These are phyloP conservation scores for Scheffersomyces ergatensis DNA, from an alignment of 805 yeast species.

Conservation along the genomic window DNA sequence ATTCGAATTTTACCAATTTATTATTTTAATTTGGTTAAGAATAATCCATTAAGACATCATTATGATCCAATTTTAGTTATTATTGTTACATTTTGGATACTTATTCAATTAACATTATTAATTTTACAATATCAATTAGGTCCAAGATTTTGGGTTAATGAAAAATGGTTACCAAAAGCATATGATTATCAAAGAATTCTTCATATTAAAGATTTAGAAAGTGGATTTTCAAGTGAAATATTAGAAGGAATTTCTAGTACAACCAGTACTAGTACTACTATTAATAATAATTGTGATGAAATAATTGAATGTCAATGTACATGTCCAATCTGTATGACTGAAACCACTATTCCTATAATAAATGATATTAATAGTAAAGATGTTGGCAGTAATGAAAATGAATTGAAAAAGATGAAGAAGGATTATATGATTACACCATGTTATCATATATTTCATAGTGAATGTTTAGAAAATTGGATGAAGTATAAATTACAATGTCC, in stretches of 20 bases:
- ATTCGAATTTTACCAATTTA: conserved; percentile 62
- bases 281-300: conserved; percentile 24
- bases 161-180: conserved; percentile 69
- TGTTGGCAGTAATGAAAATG: conserved; percentile 6
- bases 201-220: conserved; percentile 57
- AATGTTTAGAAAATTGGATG: conserved; percentile 94
- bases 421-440: conserved; percentile 88
- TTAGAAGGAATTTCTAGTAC: conserved; percentile 30
- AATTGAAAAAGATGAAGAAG: conserved; percentile 24
- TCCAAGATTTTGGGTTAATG: conserved; percentile 81
- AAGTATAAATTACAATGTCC: conserved; percentile 90
- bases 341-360: conserved; percentile 56
- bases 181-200: conserved; percentile 80
- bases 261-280: conserved; percentile 9
- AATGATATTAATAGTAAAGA: conserved; percentile 11
- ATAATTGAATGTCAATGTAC: conserved; percentile 50
- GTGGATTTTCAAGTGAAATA: conserved; percentile 56
- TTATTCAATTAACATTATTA: conserved; percentile 56
- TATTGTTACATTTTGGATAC: conserved; percentile 52
- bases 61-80: conserved; percentile 51
- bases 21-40: conserved; percentile 52
- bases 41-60: conserved; percentile 72
- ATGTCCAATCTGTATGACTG: conserved; percentile 89
- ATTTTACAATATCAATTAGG: conserved; percentile 68
- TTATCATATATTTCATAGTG: conserved; percentile 82